These are phyloP conservation scores for Nyssa sinensis DNA, from an alignment of 148 eudicot genomes.

Conservation along the genomic window DNA sequence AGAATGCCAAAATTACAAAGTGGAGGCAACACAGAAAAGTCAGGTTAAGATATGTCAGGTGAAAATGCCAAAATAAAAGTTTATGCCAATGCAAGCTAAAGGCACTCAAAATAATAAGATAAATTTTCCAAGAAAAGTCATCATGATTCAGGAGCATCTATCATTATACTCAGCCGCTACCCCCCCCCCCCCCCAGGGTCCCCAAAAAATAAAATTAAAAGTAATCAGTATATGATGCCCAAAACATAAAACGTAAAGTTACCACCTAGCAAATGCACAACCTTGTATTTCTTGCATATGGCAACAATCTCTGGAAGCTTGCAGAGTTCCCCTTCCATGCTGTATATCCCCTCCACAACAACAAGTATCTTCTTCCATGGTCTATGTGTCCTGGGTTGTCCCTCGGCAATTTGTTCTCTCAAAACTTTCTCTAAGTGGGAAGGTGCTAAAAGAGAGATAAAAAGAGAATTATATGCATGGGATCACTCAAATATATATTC, in stretches of 20 bases:
- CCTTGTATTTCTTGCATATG: conserved; percentile 97
- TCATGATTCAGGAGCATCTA: neutral
- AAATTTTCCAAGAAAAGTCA: neutral
- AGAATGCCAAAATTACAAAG: too few species aligned
- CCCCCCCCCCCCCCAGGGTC: too few species aligned
- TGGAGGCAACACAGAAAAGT: too few species aligned
- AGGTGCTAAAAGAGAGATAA: conserved; percentile 52
- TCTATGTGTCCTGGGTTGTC: conserved; percentile 96
- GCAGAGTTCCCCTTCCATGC: conserved; percentile 99
- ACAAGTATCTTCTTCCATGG: conserved; percentile 98
- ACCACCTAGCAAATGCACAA: conserved; percentile 14
- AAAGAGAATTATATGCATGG: conserved; percentile 2
- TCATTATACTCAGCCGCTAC: too few species aligned
- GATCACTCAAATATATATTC: neutral
- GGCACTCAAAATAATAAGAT: neutral
- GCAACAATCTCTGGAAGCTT: conserved; percentile 95
- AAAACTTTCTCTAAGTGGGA: conserved; percentile 81
- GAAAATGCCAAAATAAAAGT: neutral
- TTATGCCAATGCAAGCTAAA: neutral
- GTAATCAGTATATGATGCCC: neutral
- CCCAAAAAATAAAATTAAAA: too few species aligned
- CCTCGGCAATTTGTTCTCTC: conserved; percentile 91
- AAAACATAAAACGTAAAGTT: neutral
- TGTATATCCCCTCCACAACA: conserved; percentile 95
- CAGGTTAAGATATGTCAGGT: too few species aligned